Evolutionary conservation across 2,329 filamentous ascomycete genomes (phyloP), one percentile per base, ranked within the genome.

Genomic region (Thermothelomyces thermophilus): DNA sequence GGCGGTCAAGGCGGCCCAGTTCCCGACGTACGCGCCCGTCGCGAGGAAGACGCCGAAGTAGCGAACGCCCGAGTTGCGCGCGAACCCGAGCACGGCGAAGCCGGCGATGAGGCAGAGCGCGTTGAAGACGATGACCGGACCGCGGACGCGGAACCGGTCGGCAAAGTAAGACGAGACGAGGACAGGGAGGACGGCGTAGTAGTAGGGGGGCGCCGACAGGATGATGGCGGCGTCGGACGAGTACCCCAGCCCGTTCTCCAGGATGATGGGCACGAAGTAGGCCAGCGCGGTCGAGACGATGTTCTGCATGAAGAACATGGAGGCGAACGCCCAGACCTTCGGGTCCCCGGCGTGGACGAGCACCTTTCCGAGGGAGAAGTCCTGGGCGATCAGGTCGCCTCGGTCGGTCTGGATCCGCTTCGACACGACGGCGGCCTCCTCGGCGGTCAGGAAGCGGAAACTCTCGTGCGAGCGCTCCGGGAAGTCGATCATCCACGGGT

Each of bases 401-500:
- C 83, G 73, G 61, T 86, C 83, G 5, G 68, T 67, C 40, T 83
- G 68, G 57, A 86, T 84, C 5, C 82, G 71, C 4, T 68, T 64
- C 2, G 79, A 69, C 1, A 78, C 80, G 3, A 84, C 60, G n/a
- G 68, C 63, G 33, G 76, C 73, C 62, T 86, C 82, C 16, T 72
- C 67, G 7, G 71, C 60, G 2, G 71, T 74, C 19, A 86, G 69
- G 60, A 86, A 86, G 57, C 63, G 69, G 56, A 80, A 75, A 44
- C 76, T 81, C 11, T 66, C 66, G 46, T 79, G 70, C 1, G 79
- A 72, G 22, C 79, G 71, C 57, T 86, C 82, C 0, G 82, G 82
- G 54, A 86, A 86, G 59, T 85, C 81, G 36, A 85, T 71, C 68
- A 86, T 84, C 82, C 82, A 86, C 72, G 80, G 83, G 59, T 81